Conservation (phyloP, 140 eudicot genomes). For the Ambrosia hybrid region DNA sequence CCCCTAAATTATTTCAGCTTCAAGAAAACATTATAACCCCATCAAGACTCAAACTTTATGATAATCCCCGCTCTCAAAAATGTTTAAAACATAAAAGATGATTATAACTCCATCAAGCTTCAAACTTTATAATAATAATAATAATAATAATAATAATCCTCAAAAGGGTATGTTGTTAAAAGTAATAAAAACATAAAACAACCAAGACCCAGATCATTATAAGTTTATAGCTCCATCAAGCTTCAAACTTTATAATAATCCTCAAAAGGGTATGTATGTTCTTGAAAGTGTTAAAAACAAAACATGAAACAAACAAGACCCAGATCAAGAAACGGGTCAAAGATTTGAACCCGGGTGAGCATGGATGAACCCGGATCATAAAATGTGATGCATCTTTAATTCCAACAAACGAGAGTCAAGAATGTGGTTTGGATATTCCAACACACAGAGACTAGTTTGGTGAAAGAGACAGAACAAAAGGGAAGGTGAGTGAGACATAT, state of each 20-base stretch:
- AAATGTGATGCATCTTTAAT: conserved; percentile 38
- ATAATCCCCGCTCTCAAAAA: too few species aligned
- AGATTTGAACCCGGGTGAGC: conserved; percentile 21
- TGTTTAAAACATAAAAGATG: too few species aligned
- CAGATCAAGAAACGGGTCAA: conserved; percentile 24
- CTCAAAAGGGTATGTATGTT: conserved; percentile 19
- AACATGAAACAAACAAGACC: conserved; percentile 22
- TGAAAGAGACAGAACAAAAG: conserved; percentile 29
- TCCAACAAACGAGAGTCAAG: conserved; percentile 27
- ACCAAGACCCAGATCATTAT: too few species aligned
- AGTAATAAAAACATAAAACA: too few species aligned
- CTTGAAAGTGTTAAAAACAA: conserved; percentile 11
- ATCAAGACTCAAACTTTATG: not conserved
- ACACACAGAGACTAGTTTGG: conserved; percentile 13
- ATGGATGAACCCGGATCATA: conserved; percentile 32
- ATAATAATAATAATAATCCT: too few species aligned
- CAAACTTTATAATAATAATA: not conserved
- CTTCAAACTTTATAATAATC: conserved; percentile 5
- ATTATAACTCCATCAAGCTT: not conserved
- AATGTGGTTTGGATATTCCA: conserved; percentile 32
- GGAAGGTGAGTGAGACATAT: conserved; percentile 15
- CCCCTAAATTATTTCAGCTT: conserved; percentile 27
- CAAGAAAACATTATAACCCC: not conserved
- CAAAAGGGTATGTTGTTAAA: too few species aligned
- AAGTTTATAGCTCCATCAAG: not conserved